Percentiles rank a stretch among this genome's conserved stretches.
Evolutionary conservation across 129 eudicot species (phyloP).

Genomic region (Ambrosia trifida): DNA sequence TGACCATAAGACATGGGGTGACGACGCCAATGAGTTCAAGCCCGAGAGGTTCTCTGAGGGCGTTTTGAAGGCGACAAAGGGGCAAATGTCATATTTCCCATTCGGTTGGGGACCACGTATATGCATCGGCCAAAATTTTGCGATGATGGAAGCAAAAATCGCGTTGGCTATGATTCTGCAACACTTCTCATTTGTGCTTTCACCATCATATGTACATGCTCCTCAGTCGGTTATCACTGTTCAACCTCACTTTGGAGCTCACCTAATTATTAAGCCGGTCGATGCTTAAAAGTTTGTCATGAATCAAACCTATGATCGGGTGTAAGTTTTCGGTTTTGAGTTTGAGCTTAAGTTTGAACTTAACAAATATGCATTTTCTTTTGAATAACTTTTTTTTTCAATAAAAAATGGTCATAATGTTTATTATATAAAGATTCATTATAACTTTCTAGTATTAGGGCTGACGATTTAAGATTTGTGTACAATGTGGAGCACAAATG

Average conservation of each 20-base stretch:
- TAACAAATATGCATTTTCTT: too few relatives aligned
- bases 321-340: background rate
- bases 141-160: slow-evolving; percentile 43
- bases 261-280: slow-evolving; percentile 16
- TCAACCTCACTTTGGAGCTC: slow-evolving; percentile 54
- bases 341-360: background rate
- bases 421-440: too few relatives aligned
- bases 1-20: slow-evolving; percentile 60
- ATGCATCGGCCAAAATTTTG: slow-evolving; percentile 65
- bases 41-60: slow-evolving; percentile 74
- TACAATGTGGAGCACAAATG: too few relatives aligned
- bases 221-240: slow-evolving; percentile 28
- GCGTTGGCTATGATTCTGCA: slow-evolving; percentile 35
- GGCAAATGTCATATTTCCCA: slow-evolving; percentile 53
- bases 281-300: background rate
- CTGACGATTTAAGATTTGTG: too few relatives aligned
- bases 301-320: background rate
- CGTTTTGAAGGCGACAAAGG: slow-evolving; percentile 57
- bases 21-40: slow-evolving; percentile 56
- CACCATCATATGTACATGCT: slow-evolving; percentile 38
- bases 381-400: too few relatives aligned
- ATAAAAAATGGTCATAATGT: too few relatives aligned
- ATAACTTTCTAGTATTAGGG: too few relatives aligned
- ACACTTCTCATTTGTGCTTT: slow-evolving; percentile 30
- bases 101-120: slow-evolving; percentile 79